A percentile compares a stretch with the other conserved stretches of the same genome.
Evolutionary conservation across 2,329 filamentous ascomycete genomes (phyloP).

Genomic region (Sordariomycetes sp.): DNA sequence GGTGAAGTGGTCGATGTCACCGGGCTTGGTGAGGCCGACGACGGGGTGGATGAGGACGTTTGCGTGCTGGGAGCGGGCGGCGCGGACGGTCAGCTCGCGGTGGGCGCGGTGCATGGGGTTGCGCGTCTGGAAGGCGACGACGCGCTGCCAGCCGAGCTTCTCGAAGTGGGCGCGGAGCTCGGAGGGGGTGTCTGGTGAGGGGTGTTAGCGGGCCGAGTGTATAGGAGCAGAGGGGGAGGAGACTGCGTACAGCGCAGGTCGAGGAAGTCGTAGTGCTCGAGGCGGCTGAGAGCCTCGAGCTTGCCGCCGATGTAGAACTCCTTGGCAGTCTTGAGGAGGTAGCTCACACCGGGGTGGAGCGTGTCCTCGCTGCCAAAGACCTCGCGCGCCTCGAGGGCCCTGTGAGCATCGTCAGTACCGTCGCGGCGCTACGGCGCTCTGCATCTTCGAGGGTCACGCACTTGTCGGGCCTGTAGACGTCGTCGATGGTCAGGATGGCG

Average conservation of each 20-base stretch:
- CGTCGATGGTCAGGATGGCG: constrained; percentile 88
- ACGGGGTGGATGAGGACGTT: constrained; percentile 99
- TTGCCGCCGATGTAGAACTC: constrained; percentile 95
- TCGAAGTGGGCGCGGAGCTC: constrained; percentile 95
- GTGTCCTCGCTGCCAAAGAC: constrained; percentile 89
- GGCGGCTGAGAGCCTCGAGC: constrained; percentile 85
- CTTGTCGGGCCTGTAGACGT: constrained; percentile 95
- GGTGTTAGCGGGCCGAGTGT: neutral
- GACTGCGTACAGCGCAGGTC: constrained; percentile 67
- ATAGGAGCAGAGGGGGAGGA: neutral
- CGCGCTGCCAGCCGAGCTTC: constrained; percentile 96
- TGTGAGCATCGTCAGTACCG: constrained; percentile 19
- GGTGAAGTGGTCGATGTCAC: constrained; percentile 99
- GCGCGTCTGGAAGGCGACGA: constrained; percentile 97
- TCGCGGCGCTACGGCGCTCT: neutral
- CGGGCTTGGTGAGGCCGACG: constrained; percentile 95
- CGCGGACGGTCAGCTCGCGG: constrained; percentile 92
- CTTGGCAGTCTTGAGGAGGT: constrained; percentile 67
- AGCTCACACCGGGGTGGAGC: constrained; percentile 84
- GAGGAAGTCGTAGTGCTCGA: constrained; percentile 98
- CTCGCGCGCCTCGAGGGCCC: constrained; percentile 77
- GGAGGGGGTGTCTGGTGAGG: constrained; percentile 62
- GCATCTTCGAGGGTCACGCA: constrained; percentile 21
- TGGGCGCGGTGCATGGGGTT: constrained; percentile 99
- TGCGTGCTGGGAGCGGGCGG: constrained; percentile 87